Base-by-base conservation (phyloP, 1,284 basidiomycete species). In the Ganoderma sp. region DNA sequence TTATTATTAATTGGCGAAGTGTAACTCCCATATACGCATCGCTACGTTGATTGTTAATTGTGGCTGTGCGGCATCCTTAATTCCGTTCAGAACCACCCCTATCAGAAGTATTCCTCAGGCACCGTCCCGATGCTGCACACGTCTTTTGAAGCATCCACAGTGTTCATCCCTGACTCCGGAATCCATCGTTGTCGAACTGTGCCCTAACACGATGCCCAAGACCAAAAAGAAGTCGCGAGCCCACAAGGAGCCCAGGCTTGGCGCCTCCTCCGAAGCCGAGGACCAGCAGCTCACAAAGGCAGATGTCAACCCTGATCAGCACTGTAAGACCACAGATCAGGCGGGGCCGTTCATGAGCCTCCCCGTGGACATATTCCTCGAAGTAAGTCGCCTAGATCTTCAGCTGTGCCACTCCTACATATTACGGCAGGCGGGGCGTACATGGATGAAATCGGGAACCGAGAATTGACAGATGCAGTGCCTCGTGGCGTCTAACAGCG, bases 341-440 rank as follows among this genome's bases (percentile, higher is more conserved):
- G 12, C 12, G n/a, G 12, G 48, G 12, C 48, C 48, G n/a, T 42
- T 75, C 32, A 39, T 72, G 61, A 64, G 67, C 19, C 66, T 73
- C 17, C 72, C 73, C 9, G 28, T 70, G 48, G 73, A 73, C n/a
- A 58, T 74, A 9, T 73, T 74, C 43, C 58, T 62, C 39, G 72
- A 74, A 64, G 73, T 73, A 3, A 12, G 54, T 43, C 37, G 4
- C 32, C 32, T 10, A 39, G 37, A 39, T 39, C 37, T 39, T 39
- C 37, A 10, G 8, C 37, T 8, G 8, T 10, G 10, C 37, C 25
- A 28, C 25, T 32, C 32, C 32, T 32, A 32, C 32, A 32, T 5
- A 32, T 32, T n/a, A n/a, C n/a, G n/a, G n/a, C n/a, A n/a, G n/a
- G n/a, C n/a, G n/a, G n/a, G n/a, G n/a, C n/a, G 32, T 32, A 32